A percentile compares a stretch with the other conserved stretches of the same genome.
phyloP scores from a whole-genome alignment of 371 early-diverging fungal genomes.

The Nematocida sp. region DNA sequence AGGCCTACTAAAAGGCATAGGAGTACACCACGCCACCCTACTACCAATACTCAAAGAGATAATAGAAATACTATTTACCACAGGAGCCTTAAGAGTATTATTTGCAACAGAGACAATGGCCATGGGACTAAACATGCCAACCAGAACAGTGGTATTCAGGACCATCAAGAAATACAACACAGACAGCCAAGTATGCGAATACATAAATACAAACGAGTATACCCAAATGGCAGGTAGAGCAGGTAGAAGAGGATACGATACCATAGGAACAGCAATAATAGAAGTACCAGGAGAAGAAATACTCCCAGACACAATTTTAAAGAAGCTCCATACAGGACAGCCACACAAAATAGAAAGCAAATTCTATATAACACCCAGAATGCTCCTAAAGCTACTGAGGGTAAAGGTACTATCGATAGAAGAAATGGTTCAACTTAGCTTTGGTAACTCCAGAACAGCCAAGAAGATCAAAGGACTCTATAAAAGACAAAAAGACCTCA shows the following conservation, averaged over 20 bases:
- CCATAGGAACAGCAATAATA: conserved; percentile 73
- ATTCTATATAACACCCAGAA: conserved; percentile 60
- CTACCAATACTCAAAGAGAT: conserved; percentile 93
- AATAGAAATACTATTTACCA: conserved; percentile 84
- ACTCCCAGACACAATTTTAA: conserved; percentile 40
- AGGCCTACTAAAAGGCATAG: conserved; percentile 79
- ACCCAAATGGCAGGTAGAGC: conserved; percentile 98
- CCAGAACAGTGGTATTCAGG: conserved; percentile 83
- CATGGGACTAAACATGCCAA: conserved; percentile 98
- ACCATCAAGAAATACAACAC: conserved; percentile 70
- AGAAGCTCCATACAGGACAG: conserved; percentile 52
- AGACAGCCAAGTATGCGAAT: conserved; percentile 68
- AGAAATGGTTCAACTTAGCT: conserved; percentile 61
- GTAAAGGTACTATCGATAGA: conserved; percentile 58
- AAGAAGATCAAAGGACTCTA: conserved; percentile 41
- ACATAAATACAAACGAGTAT: conserved; percentile 79
- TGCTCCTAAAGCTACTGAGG: conserved; percentile 58
- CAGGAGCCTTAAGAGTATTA: conserved; percentile 79
- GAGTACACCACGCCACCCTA: conserved; percentile 89
- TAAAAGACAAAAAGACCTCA: conserved; percentile 36
- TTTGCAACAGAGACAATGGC: conserved; percentile 90
- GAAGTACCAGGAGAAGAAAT: conserved; percentile 70
- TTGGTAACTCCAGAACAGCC: conserved; percentile 59
- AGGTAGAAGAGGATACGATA: conserved; percentile 89
- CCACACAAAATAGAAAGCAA: conserved; percentile 55